phyloP scores from a whole-genome alignment of 1,284 basidiomycete genomes.

The Cryptococcus neoformans region DNA sequence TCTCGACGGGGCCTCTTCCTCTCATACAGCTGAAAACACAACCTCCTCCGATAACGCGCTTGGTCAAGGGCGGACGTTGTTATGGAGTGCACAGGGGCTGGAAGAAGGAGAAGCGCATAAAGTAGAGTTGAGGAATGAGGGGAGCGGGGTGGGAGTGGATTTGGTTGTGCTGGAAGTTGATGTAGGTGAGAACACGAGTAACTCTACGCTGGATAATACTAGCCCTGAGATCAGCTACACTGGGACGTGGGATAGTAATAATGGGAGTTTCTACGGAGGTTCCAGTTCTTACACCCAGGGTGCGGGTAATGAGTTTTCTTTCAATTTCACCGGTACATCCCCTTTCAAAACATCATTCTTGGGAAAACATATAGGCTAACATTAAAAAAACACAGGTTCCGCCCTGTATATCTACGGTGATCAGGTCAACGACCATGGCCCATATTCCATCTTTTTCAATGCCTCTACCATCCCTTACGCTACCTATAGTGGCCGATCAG shows the following conservation, averaged over 20 bases:
- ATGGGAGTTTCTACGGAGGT: slow-evolving; percentile 37
- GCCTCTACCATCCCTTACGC: slow-evolving; percentile 20
- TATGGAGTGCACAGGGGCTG: slow-evolving; percentile 25
- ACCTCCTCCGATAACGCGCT: slow-evolving; percentile 14
- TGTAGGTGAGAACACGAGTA: slow-evolving; percentile 37
- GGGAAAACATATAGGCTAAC: neutral
- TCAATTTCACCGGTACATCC: slow-evolving; percentile 37
- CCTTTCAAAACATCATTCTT: neutral
- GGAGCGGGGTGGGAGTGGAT: slow-evolving; percentile 39
- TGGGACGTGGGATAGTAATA: slow-evolving; percentile 45
- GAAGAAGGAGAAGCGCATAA: slow-evolving; percentile 20
- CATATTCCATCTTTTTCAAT: slow-evolving; percentile 44
- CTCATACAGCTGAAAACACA: slow-evolving; percentile 14
- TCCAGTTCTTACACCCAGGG: slow-evolving; percentile 40
- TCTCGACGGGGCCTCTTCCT: slow-evolving; percentile 26
- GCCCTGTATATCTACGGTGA: slow-evolving; percentile 50
- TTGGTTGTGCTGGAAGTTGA: slow-evolving; percentile 27
- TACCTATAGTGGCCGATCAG: slow-evolving; percentile 38
- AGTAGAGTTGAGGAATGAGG: slow-evolving; percentile 30
- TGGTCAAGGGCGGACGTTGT: slow-evolving; percentile 21
- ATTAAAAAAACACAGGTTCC: slow-evolving; percentile 24
- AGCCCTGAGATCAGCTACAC: slow-evolving; percentile 30
- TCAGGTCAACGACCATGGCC: slow-evolving; percentile 50
- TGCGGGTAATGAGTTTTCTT: slow-evolving; percentile 28
- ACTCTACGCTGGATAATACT: slow-evolving; percentile 45